Conservation (phyloP, 371 early-diverging fungal genomes). For the Umbelopsis sp. region DNA sequence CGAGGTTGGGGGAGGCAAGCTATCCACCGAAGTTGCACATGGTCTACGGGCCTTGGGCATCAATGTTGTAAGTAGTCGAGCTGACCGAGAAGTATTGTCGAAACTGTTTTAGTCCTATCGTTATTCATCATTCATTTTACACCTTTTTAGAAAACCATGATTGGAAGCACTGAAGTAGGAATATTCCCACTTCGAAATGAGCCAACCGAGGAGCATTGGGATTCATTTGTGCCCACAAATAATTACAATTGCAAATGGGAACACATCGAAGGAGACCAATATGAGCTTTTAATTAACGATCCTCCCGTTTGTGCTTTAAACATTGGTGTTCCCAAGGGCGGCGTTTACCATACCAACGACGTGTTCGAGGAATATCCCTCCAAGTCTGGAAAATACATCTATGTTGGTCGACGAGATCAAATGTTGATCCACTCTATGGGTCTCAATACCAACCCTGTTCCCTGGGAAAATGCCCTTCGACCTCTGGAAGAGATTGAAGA, state of each 20-base stretch:
- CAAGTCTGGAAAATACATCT: not conserved
- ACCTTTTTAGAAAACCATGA: not conserved
- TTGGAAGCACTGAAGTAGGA: constrained; percentile 13
- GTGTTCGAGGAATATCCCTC: constrained; percentile 6
- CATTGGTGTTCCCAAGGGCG: not conserved
- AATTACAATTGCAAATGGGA: not conserved
- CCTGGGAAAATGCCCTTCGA: constrained; percentile 4
- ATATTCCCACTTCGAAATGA: not conserved
- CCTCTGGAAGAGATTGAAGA: constrained; percentile 1
- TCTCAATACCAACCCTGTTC: constrained; percentile 11
- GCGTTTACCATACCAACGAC: not conserved
- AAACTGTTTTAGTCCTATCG: too few relatives aligned
- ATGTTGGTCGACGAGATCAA: constrained; percentile 15
- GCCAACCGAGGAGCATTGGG: constrained; percentile 9
- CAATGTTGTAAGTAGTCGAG: not conserved
- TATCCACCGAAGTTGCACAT: not conserved
- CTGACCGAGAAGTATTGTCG: too few relatives aligned
- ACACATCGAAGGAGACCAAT: constrained; percentile 7
- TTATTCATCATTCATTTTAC: not conserved
- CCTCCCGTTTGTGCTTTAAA: not conserved
- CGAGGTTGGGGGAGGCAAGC: not conserved
- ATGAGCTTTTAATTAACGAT: not conserved
- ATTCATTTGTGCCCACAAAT: not conserved
- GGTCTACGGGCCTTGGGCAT: not conserved
- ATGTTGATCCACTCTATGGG: constrained; percentile 7